Conservation (phyloP, 768 basidiomycete genomes). For the Agrocybe pediades region DNA sequence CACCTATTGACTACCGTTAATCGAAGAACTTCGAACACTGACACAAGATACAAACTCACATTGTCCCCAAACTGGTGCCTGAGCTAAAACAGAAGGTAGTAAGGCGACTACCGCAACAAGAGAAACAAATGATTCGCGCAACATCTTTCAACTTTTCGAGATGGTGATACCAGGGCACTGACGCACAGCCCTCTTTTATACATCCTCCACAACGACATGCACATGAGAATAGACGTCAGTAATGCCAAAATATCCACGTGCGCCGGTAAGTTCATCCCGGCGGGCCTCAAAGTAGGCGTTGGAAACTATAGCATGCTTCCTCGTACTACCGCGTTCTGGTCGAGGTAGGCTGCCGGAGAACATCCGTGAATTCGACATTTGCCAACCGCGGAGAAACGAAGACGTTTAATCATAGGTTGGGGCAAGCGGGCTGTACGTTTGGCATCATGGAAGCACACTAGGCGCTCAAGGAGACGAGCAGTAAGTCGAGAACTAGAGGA, state of each 20-base stretch:
- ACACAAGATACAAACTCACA: neutral
- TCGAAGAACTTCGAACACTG: no score
- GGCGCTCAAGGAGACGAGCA: no score
- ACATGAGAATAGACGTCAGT: no score
- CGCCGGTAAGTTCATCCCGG: neutral
- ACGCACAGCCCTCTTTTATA: neutral
- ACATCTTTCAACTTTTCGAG: neutral
- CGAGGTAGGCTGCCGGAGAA: neutral
- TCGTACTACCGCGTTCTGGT: neutral
- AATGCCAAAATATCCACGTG: neutral
- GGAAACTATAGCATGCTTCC: neutral
- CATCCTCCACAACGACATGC: neutral
- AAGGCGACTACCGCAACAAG: neutral
- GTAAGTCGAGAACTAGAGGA: no score
- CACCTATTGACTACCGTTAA: neutral
- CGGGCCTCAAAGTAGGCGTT: neutral
- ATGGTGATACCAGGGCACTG: neutral
- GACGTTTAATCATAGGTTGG: no score
- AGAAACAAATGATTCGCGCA: constrained; percentile 8
- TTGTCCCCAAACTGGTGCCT: constrained; percentile 1
- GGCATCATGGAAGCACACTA: no score
- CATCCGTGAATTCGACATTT: neutral
- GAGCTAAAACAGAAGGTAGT: constrained; percentile 2
- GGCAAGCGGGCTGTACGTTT: no score
- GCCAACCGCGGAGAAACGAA: neutral